Evolutionary conservation across 257 asterid species (phyloP).

Genomic region (Primulina eburnea): DNA sequence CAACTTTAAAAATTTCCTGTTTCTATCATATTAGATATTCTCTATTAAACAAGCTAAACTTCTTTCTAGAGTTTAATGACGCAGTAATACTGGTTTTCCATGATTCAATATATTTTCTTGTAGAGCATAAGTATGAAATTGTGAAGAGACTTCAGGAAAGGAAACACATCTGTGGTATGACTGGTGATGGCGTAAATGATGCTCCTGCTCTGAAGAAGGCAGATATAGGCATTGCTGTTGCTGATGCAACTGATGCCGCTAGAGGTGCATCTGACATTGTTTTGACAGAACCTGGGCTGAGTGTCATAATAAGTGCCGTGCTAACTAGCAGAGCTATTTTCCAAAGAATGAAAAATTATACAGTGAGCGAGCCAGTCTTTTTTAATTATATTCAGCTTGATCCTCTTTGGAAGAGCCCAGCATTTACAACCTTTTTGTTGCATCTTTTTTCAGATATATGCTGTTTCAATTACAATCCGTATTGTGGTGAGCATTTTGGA

Average conservation of each 20-base stretch:
- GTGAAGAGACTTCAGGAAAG: constrained; percentile 90
- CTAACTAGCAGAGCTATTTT: constrained; percentile 89
- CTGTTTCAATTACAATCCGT: constrained; percentile 90
- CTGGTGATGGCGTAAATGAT: constrained; percentile 95
- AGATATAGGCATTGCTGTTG: constrained; percentile 93
- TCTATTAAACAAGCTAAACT: too few species aligned
- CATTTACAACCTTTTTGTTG: constrained; percentile 8
- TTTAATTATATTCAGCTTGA: constrained; percentile 2
- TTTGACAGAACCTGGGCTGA: constrained; percentile 82
- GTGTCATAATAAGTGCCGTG: constrained; percentile 87
- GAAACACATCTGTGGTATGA: constrained; percentile 94
- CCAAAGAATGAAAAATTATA: constrained; percentile 93
- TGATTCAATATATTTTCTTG: not conserved
- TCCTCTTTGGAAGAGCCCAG: constrained; percentile 3
- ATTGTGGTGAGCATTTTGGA: constrained; percentile 62
- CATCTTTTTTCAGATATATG: constrained; percentile 62
- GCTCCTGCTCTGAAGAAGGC: constrained; percentile 98
- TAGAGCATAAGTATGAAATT: constrained; percentile 94
- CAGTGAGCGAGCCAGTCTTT: constrained; percentile 42
- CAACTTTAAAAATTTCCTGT: too few species aligned
- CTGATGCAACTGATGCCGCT: constrained; percentile 96
- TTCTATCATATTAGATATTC: too few species aligned
- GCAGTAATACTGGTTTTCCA: not conserved
- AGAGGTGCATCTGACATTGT: constrained; percentile 87
- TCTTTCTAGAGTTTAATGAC: not conserved